Conservation (phyloP, 1,284 basidiomycete genomes). For the Puccinia hordei region DNA sequence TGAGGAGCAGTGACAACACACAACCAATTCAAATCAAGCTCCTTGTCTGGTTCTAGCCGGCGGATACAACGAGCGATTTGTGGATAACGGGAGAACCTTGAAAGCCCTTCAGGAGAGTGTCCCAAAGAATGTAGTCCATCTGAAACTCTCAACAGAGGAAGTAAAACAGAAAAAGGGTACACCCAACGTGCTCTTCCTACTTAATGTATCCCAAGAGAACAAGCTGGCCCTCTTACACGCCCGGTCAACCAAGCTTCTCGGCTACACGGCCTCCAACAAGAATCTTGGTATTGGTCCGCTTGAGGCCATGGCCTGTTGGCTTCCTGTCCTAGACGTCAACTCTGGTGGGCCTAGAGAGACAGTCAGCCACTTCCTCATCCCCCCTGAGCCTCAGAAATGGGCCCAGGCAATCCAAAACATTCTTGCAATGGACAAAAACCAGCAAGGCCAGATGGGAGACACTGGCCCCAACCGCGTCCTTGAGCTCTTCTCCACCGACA, state of each 20-base stretch:
- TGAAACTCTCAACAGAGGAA: conserved; percentile 61
- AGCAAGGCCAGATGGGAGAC: conserved; percentile 64
- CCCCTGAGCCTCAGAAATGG: too few relatives aligned
- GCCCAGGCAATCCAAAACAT: conserved; percentile 73
- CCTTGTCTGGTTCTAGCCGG: conserved; percentile 53
- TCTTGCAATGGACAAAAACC: conserved; percentile 63
- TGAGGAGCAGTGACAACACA: neutral
- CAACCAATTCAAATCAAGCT: conserved; percentile 19
- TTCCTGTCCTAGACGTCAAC: conserved; percentile 85
- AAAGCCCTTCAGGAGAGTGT: too few relatives aligned
- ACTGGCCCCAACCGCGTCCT: conserved; percentile 68
- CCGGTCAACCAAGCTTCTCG: conserved; percentile 68
- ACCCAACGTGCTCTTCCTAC: conserved; percentile 75
- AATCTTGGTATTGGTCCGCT: conserved; percentile 97
- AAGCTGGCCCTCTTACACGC: conserved; percentile 71
- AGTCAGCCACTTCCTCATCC: too few relatives aligned
- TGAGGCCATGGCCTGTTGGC: conserved; percentile 87
- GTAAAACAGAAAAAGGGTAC: conserved; percentile 56
- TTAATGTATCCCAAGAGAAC: conserved; percentile 81
- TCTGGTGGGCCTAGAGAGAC: too few relatives aligned
- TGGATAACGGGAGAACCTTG: too few relatives aligned
- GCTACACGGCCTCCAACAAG: conserved; percentile 94
- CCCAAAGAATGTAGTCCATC: conserved; percentile 56
- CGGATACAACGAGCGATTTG: too few relatives aligned
- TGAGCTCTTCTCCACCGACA: conserved; percentile 66